These are phyloP conservation scores for Asterochloris sp. DNA, from an alignment of 139 green algal species.

Conservation along the genomic window DNA sequence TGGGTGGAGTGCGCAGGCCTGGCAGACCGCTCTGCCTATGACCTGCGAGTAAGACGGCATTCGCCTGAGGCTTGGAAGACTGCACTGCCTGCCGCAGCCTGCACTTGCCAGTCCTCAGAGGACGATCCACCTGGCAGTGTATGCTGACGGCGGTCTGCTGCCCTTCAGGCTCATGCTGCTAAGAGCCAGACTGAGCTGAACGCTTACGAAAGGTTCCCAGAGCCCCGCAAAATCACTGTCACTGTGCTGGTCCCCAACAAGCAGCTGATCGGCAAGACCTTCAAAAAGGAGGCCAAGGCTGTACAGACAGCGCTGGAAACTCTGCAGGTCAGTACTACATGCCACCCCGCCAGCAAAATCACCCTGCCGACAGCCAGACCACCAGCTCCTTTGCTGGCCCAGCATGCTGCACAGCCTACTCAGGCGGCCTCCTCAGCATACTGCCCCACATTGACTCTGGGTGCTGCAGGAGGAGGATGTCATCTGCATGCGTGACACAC, in stretches of 20 bases:
- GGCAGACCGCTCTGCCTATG: constrained; percentile 92
- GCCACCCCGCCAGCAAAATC: no score
- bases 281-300: constrained; percentile 85
- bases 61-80: background rate
- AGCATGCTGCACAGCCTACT: no score
- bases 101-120: no score
- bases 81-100: background rate
- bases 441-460: background rate
- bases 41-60: constrained; percentile 35
- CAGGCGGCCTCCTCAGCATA: no score
- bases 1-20: constrained; percentile 98
- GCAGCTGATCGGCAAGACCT: constrained; percentile 82
- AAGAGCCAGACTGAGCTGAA: constrained; percentile 79
- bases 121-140: no score
- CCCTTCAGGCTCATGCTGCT: constrained; percentile 55
- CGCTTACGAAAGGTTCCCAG: constrained; percentile 82
- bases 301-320: constrained; percentile 69
- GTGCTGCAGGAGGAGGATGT: background rate
- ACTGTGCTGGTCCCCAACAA: constrained; percentile 81
- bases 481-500: no score
- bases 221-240: constrained; percentile 53
- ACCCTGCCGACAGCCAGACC: background rate
- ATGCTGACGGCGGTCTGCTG: no score
- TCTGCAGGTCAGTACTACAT: background rate
- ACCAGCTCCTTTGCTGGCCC: no score